A percentile compares a stretch with the other conserved stretches of the same genome.
Conservation (phyloP, 331 rosid genomes). For the Dryas integrifolia region DNA sequence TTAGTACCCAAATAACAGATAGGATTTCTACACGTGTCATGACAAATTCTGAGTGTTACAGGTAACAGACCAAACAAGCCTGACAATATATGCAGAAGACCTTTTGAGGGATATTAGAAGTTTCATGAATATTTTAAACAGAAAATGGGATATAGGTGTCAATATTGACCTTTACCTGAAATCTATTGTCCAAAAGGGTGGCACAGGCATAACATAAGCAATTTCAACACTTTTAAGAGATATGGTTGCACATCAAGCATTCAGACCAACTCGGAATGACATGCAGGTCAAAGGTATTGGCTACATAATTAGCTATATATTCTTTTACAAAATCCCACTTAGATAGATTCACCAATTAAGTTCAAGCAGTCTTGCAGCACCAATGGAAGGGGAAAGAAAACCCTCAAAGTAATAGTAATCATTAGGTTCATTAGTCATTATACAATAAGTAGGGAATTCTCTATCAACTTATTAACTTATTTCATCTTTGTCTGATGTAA, state of each 20-base stretch:
- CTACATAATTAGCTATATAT: not conserved
- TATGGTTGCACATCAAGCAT: not conserved
- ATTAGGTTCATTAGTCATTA: too few relatives aligned
- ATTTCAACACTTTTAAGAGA: not conserved
- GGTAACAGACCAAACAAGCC: too few relatives aligned
- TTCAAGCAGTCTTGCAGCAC: not conserved
- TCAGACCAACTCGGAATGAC: conserved; percentile 6
- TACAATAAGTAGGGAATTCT: not conserved
- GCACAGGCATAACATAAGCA: not conserved
- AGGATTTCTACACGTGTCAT: too few relatives aligned
- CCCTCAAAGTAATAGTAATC: not conserved
- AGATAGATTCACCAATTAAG: not conserved
- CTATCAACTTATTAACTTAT: not conserved
- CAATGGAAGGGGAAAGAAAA: not conserved
- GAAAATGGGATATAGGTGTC: too few relatives aligned
- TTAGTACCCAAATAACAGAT: too few relatives aligned
- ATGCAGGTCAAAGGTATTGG: not conserved
- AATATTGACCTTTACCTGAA: not conserved
- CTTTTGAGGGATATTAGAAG: too few relatives aligned
- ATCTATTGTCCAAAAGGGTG: not conserved
- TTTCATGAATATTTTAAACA: too few relatives aligned
- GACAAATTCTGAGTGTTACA: too few relatives aligned
- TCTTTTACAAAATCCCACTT: not conserved
- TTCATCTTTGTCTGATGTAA: not conserved
- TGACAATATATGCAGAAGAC: too few relatives aligned